Conservation (phyloP, 495 filamentous ascomycete species). For the Xylaria cubensis region DNA sequence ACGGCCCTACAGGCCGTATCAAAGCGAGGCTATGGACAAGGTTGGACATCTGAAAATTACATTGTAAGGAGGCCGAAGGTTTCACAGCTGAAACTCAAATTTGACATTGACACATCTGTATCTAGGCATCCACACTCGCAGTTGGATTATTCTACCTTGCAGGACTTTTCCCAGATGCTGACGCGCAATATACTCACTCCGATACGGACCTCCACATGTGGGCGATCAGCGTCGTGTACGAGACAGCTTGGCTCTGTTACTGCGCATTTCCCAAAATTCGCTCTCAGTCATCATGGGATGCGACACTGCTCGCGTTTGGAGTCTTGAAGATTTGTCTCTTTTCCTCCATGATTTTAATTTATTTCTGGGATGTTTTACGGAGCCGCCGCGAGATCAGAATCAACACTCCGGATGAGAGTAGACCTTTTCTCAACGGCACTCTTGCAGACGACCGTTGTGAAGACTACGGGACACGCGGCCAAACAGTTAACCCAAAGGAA, state of each 20-base stretch:
- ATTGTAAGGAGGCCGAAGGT: not conserved
- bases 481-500: no score
- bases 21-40: not conserved
- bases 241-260: not conserved
- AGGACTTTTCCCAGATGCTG: conserved; percentile 3
- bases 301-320: not conserved
- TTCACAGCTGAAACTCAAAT: not conserved
- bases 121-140: not conserved
- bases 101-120: not conserved
- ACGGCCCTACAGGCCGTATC: not conserved
- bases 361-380: no score
- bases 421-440: not conserved
- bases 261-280: no score
- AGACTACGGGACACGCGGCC: no score
- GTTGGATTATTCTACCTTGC: conserved; percentile 8
- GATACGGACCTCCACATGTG: not conserved
- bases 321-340: not conserved
- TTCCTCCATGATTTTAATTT: no score
- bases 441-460: not conserved
- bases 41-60: not conserved
- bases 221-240: not conserved
- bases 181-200: not conserved
- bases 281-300: not conserved
- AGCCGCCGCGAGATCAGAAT: no score
- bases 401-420: no score